A percentile compares a stretch with the other conserved stretches of the same genome.
Evolutionary conservation across 129 eudicot species (phyloP).

Genomic region (carrot (Daucus carota)): DH1_v3.0 NC_030387.2:24049001-24049500

Average conservation of each 20-base stretch:
- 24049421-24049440: neutral
- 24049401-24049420: neutral
- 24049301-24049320: slow-evolving; percentile 38
- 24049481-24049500: neutral
- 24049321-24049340: slow-evolving; percentile 83
- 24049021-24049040: no score
- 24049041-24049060: neutral
- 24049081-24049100: neutral
- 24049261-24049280: no score
- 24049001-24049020: no score
- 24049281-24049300: no score
- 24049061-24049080: neutral
- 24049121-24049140: neutral
- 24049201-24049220: neutral
- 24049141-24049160: no score
- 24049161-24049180: neutral
- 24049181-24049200: neutral
- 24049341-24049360: slow-evolving; percentile 8
- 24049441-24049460: neutral
- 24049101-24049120: neutral
- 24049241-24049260: neutral
- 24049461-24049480: neutral
- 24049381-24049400: neutral
- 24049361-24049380: neutral
- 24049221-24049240: slow-evolving; percentile 1